These are phyloP conservation scores for Rhytidiadelphus loreus DNA, from an alignment of 225 moss, liverwort and hornwort species.

Conservation along the genomic window DNA sequence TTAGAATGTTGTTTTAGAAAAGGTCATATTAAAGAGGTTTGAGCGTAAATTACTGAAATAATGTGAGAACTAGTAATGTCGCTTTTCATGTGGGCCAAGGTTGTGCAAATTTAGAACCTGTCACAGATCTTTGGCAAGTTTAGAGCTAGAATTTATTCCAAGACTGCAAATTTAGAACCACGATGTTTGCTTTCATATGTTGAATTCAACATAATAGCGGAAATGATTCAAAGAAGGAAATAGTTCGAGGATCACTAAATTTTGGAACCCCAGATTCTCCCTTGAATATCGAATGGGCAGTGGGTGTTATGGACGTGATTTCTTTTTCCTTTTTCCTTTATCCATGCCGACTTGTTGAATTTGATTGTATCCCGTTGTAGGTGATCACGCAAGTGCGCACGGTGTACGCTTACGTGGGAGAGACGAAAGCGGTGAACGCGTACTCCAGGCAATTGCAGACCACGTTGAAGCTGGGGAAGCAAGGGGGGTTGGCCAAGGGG, in stretches of 20 bases:
- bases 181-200: not conserved
- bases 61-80: not conserved
- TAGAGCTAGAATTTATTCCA: not conserved
- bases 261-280: not conserved
- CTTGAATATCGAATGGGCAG: not conserved
- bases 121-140: not conserved
- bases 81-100: not conserved
- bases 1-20: not conserved
- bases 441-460: conserved; percentile 33
- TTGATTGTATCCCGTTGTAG: not conserved
- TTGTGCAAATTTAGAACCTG: not conserved
- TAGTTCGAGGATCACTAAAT: not conserved
- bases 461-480: conserved; percentile 37
- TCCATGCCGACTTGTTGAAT: not conserved
- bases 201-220: not conserved
- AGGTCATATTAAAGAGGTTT: not conserved
- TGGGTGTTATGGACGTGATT: not conserved
- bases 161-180: not conserved
- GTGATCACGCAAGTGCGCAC: conserved; percentile 54
- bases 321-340: too few relatives aligned
- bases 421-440: conserved; percentile 19
- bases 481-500: conserved; percentile 54
- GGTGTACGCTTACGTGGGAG: conserved; percentile 60
- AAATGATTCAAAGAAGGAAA: not conserved
- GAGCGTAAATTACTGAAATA: not conserved